Base-by-base conservation (phyloP, 495 filamentous ascomycete species). In the Lophiostoma macrostomum region DNA sequence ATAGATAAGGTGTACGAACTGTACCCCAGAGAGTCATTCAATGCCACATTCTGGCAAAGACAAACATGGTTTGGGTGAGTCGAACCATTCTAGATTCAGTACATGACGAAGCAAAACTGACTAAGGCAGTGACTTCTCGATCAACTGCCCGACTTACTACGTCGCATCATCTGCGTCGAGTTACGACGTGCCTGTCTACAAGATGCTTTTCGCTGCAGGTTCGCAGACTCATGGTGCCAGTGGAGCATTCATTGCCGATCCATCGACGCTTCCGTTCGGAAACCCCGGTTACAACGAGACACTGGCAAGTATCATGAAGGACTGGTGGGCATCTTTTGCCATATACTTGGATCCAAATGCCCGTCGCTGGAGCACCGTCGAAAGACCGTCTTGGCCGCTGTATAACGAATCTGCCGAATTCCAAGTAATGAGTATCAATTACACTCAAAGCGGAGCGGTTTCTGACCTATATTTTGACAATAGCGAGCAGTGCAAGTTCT, bases 11-110 rank as follows among this genome's bases (percentile, higher is more conserved):
- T 58, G 1, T 53, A 36, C 35, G 18, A 44, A n/a, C 24, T 62
- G 11, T 62, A 62, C 38, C 53, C 59, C 6, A 24, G 5, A 0
- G 22, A 22, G 5, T 28, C 24, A 6, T 58, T 39, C 48, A 58
- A 62, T 18, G 47, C 46, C 2, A 58, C 53, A 1, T 58, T 62
- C 27, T 62, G 57, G 46, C 53, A 53, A 12, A 40, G 58, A 6
- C 44, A 50, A 27, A 23, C 42, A 7, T 53, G 47, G 47, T 61
- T 56, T 34, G 51, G 58, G 35, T 45, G 45, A 44, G 34, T 27
- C 19, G 5, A 10, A 5, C 22, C 28, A 31, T n/a, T n/a, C n/a
- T n/a, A n/a, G n/a, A n/a, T 20, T 20, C 3, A 4, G 14, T 6
- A 2, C 12, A 7, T 3, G 23, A 10, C 13, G 8, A 5, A 5